phyloP scores from a whole-genome alignment of 768 basidiomycete species.

The Coprinopsis sp. region DNA sequence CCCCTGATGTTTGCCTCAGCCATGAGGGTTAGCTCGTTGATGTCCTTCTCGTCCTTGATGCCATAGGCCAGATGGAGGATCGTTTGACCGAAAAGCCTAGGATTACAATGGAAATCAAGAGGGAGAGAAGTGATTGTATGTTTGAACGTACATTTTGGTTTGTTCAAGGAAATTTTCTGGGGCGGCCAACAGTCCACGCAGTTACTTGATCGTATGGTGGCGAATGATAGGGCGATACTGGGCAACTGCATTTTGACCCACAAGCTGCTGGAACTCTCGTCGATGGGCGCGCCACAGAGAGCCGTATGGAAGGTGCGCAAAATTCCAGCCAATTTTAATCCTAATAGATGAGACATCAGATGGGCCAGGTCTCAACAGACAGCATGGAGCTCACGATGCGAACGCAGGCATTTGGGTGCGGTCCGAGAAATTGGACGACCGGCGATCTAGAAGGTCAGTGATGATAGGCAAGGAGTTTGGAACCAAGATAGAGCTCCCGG shows the following conservation, averaged over 20 bases:
- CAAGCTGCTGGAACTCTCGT: constrained; percentile 40
- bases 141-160: constrained; percentile 4
- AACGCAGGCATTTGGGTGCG: not conserved
- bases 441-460: not conserved
- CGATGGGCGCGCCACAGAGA: constrained; percentile 39
- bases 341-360: not conserved
- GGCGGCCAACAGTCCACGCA: constrained; percentile 32
- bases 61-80: constrained; percentile 32
- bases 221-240: constrained; percentile 36
- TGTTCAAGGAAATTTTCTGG: constrained; percentile 20
- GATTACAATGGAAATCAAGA: not conserved
- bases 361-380: too few relatives aligned
- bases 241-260: constrained; percentile 29
- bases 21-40: constrained; percentile 22
- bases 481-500: not conserved
- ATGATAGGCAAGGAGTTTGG: not conserved
- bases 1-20: not conserved
- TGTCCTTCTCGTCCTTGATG: constrained; percentile 18
- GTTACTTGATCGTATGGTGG: constrained; percentile 32
- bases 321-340: constrained; percentile 35
- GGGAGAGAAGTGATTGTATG: not conserved
- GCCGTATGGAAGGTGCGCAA: constrained; percentile 32
- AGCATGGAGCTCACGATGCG: not conserved
- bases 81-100: constrained; percentile 37
- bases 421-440: not conserved